phyloP scores from a whole-genome alignment of 768 basidiomycete genomes.

The Russula sp. region DNA sequence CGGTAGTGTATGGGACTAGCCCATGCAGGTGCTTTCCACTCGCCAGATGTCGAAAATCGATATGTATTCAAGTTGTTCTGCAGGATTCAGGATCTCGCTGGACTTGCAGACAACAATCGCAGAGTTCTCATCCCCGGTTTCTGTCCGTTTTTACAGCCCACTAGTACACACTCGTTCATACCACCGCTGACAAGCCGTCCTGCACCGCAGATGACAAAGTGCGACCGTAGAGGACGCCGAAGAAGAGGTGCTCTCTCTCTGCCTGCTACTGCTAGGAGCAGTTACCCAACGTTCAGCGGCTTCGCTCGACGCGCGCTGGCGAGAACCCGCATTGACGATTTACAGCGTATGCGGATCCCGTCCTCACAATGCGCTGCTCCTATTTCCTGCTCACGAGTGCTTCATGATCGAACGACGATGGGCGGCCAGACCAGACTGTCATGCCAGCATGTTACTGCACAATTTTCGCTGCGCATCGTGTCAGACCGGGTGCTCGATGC shows the following conservation, averaged over 20 bases:
- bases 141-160: constrained; percentile 42
- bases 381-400: not conserved
- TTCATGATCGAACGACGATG: not conserved
- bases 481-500: constrained; percentile 82
- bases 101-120: constrained; percentile 52
- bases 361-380: constrained; percentile 52
- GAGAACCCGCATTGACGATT: constrained; percentile 85
- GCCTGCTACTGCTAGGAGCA: constrained; percentile 46
- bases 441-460: constrained; percentile 83
- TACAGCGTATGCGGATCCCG: constrained; percentile 82
- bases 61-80: not conserved
- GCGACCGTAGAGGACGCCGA: constrained; percentile 51
- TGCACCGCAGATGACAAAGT: constrained; percentile 62
- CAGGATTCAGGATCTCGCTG: constrained; percentile 75
- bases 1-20: constrained; percentile 78
- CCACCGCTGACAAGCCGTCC: not conserved
- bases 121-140: constrained; percentile 72
- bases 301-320: constrained; percentile 74
- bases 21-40: constrained; percentile 52
- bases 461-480: constrained; percentile 87
- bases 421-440: constrained; percentile 64
- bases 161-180: not conserved
- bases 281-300: constrained; percentile 64
- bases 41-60: not conserved
- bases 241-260: constrained; percentile 58